A percentile compares a stretch with the other conserved stretches of the same genome.
phyloP scores from a whole-genome alignment of 371 early-diverging fungal genomes.

The Mucor ambiguus region DNA sequence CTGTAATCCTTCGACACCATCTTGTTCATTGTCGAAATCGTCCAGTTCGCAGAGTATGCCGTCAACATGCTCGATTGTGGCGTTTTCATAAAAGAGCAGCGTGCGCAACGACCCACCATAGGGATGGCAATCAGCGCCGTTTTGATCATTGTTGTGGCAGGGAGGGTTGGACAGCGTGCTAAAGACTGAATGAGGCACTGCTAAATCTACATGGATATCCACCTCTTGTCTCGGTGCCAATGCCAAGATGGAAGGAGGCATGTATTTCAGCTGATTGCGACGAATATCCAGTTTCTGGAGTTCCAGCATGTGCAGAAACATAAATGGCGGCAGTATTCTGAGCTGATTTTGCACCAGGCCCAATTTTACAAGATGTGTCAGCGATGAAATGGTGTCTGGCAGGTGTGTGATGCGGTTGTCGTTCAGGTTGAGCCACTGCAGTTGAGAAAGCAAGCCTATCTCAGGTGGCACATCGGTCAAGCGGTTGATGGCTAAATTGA shows the following conservation, averaged over 20 bases:
- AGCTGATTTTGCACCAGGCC: conserved; percentile 73
- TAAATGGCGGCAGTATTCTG: conserved; percentile 47
- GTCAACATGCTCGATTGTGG: conserved; percentile 24
- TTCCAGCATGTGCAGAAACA: conserved; percentile 38
- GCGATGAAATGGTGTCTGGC: conserved; percentile 54
- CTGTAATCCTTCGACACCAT: not conserved
- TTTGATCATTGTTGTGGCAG: not conserved
- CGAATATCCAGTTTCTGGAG: conserved; percentile 59
- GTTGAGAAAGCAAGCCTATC: conserved; percentile 50
- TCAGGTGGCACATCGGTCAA: conserved; percentile 55
- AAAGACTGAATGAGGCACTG: conserved; percentile 19
- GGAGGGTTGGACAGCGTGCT: conserved; percentile 1
- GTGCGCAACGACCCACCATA: conserved; percentile 38
- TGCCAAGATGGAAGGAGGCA: conserved; percentile 49
- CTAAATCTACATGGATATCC: conserved; percentile 15
- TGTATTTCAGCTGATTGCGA: conserved; percentile 47
- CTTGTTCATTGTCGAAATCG: not conserved
- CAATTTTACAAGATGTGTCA: conserved; percentile 65
- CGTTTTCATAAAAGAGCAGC: conserved; percentile 34
- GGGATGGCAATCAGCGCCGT: conserved; percentile 10
- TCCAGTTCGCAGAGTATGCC: conserved; percentile 31
- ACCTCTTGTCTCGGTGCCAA: conserved; percentile 29
- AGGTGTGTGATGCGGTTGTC: conserved; percentile 63
- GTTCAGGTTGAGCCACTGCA: conserved; percentile 76
- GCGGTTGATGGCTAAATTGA: conserved; percentile 70